Base-by-base conservation (phyloP, 495 filamentous ascomycete species). In the Talaromyces stipitatus region DNA sequence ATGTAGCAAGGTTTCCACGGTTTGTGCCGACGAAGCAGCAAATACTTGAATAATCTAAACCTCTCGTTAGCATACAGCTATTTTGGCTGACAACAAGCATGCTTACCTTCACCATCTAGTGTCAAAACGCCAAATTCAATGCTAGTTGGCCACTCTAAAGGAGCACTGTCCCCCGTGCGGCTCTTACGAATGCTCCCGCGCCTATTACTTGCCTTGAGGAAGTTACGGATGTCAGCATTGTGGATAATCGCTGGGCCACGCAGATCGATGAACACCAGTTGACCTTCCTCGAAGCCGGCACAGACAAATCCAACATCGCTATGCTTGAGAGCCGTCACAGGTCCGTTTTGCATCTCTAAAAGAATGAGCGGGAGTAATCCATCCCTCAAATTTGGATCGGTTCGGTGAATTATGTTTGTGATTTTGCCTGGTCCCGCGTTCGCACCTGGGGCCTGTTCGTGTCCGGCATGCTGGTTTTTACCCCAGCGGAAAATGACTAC, bases 121-220 rank as follows among this genome's bases (percentile, higher is more conserved):
- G 87, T 94, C 84, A 98, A 86, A 27, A 97, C 89, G 57, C 89
- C 90, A 74, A 97, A 98, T 68, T 96, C 89, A 10, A 97, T 79
- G 36, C 71, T 74, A 6, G 85, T 89, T 27, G 84, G 83, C 84
- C 84, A 95, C 65, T 95, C 92, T 24, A 70, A 64, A 52, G 81
- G 68, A 56, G 61, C n/a, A 3, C 75, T 66, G 3, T 69, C 69
- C 27, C 79, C 68, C 16, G 70, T 71, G 52, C 77, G 79, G 48
- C 69, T 66, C 61, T 75, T 77, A 28, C 77, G 70, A 61, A 96
- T 85, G 54, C 87, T 89, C 27, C 80, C 72, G 10, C 85, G 81
- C 67, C 90, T 96, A 50, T 85, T 66, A 22, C 30, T 80, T 5
- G 76, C 69, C 65, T 88, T 90, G 30, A 76, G 66, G 23, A 95